Conservation (phyloP, 2,329 filamentous ascomycete genomes). For the Pseudogymnoascus sp. region DNA sequence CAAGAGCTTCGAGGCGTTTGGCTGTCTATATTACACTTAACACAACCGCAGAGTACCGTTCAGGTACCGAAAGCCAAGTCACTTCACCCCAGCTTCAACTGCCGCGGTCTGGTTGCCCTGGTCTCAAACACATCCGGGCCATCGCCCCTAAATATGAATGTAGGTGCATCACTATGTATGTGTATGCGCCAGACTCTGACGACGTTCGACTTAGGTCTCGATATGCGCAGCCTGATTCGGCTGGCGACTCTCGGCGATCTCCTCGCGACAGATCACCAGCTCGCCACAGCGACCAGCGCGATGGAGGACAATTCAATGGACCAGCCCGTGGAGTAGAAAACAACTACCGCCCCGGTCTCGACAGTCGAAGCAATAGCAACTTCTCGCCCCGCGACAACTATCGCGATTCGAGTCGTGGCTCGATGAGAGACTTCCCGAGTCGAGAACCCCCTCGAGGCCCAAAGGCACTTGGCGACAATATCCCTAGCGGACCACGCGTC, state of each 20-base stretch:
- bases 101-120: neutral
- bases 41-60: neutral
- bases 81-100: constrained; percentile 5
- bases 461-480: constrained; percentile 58
- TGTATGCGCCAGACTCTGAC: constrained; percentile 1
- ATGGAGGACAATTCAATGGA: constrained; percentile 24
- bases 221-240: constrained; percentile 31
- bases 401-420: constrained; percentile 38
- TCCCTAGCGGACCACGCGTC: constrained; percentile 60
- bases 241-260: constrained; percentile 31
- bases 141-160: constrained; percentile 28
- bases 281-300: constrained; percentile 26
- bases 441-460: constrained; percentile 76
- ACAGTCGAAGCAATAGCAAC: constrained; percentile 35
- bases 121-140: constrained; percentile 17
- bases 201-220: constrained; percentile 22
- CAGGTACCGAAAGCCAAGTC: constrained; percentile 8
- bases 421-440: constrained; percentile 34
- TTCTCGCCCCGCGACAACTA: constrained; percentile 56
- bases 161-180: constrained; percentile 12
- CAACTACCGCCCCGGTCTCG: constrained; percentile 19
- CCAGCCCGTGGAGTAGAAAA: constrained; percentile 17
- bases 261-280: constrained; percentile 35
- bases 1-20: neutral
- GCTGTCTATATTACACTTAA: neutral